Base-by-base conservation (phyloP, 1,139 yeast species). In the Diutina rugosa region DNA sequence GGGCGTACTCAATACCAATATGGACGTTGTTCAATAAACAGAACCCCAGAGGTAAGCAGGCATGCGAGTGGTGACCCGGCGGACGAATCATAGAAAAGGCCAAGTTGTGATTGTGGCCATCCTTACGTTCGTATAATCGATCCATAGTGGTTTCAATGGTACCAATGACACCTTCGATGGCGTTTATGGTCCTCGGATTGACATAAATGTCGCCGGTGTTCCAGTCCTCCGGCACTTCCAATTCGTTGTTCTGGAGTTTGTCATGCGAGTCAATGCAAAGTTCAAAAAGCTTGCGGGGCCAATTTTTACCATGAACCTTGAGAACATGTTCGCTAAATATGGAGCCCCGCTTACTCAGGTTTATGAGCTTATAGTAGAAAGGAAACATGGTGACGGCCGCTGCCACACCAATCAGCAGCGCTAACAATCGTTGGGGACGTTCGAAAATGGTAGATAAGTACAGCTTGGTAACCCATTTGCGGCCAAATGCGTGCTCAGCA, bases 21-120 rank as follows among this genome's bases (percentile, higher is more conserved):
- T 88, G 96, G 0, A 85, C 95, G 64, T 89, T 89, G 69, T 89
- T 89, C 58, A 89, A 73, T 55, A 89, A 70, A 68, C 96, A 89
- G 66, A 89, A 89, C n/a, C 96, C 96, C 46, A 91, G 84, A 0
- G 96, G 96, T 21, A 82, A 77, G 59, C 87, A 82, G 0, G 90
- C 87, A 63, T 87, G 95, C n/a, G 90, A 85, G 67, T 89, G 96
- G 65, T 89, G 96, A 1, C 96, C 96, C 0, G 96, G 95, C 1
- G 95, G 95, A 57, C 96, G 74, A 54, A 88, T 79, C 3, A 84
- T 81, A 0, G 85, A 84, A 69, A 87, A 87, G 2, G 85, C 85
- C 57, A 85, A 74, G 60, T 76, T 78, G 59, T 81, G 80, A 48
- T 72, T 71, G 7, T 68, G 66, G 14, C 63, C 65, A 18, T 58